A percentile compares a stretch with the other conserved stretches of the same genome.
Conservation (phyloP, 129 eudicot genomes). For the Erigeron canadensis region DNA sequence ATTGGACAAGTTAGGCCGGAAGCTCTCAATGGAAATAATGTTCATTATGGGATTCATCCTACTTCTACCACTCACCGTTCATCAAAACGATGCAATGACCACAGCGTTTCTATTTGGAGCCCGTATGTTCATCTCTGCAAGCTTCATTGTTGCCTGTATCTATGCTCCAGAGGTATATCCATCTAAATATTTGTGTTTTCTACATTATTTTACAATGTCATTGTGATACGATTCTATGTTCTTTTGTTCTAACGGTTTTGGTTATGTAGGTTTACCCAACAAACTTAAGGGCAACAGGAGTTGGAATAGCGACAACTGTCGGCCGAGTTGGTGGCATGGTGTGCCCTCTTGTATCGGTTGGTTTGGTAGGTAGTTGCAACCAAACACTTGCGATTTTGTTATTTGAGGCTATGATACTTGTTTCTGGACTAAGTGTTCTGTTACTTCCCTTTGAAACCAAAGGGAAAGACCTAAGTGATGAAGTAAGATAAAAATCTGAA, state of each 20-base stretch:
- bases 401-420: conserved; percentile 48
- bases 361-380: conserved; percentile 52
- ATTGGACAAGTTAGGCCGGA: conserved; percentile 71
- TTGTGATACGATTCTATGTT: no score
- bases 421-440: conserved; percentile 40
- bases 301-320: conserved; percentile 60
- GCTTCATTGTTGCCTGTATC: conserved; percentile 39
- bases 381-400: conserved; percentile 53
- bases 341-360: conserved; percentile 71
- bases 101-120: conserved; percentile 53
- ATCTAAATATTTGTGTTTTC: no score
- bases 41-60: conserved; percentile 38
- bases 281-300: conserved; percentile 57
- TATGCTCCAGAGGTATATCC: conserved; percentile 64
- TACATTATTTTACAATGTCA: no score
- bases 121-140: conserved; percentile 59
- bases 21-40: conserved; percentile 62
- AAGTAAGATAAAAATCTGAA: no score
- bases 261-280: conserved; percentile 64
- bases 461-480: conserved; percentile 33
- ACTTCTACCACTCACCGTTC: conserved; percentile 49
- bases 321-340: conserved; percentile 82
- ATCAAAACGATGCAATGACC: conserved; percentile 47
- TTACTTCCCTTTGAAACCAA: conserved; percentile 66
- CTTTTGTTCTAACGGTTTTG: no score